Evolutionary conservation across 2,329 filamentous ascomycete genomes (phyloP).

Genomic region (Epicoccum sorghinum): DNA sequence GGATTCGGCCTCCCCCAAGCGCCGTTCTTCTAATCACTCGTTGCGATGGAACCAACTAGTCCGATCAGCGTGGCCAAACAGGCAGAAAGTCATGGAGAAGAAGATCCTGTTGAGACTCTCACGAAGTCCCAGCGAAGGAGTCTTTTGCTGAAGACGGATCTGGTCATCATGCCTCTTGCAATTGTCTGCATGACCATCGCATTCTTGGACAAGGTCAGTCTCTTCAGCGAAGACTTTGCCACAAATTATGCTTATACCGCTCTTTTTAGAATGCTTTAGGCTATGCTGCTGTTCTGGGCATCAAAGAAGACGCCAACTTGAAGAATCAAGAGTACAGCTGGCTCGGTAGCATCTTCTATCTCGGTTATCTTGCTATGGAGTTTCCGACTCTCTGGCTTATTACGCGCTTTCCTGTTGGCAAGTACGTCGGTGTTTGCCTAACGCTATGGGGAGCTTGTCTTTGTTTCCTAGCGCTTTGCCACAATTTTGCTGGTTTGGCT

Average conservation of each 20-base stretch:
- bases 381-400: conserved; percentile 1
- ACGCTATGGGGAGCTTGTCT: conserved; percentile 4
- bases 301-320: conserved; percentile 1
- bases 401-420: conserved; percentile 5
- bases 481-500: background rate
- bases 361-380: conserved; percentile 1
- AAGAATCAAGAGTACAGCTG: conserved; percentile 2
- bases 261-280: background rate
- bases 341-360: conserved; percentile 5
- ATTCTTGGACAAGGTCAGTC: background rate
- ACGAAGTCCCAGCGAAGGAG: background rate
- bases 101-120: background rate
- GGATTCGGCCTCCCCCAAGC: too few relatives aligned
- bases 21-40: too few relatives aligned
- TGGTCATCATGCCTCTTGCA: conserved; percentile 1
- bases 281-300: conserved; percentile 1
- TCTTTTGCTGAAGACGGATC: background rate
- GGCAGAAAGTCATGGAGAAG: background rate
- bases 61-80: background rate
- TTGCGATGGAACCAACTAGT: too few relatives aligned
- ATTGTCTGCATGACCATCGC: conserved; percentile 2
- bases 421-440: background rate
- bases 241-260: too few relatives aligned
- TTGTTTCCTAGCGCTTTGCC: background rate
- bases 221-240: background rate